Base-by-base conservation (phyloP, 192 early-diverging fungal species). In the Chytriomyces sp. region DNA sequence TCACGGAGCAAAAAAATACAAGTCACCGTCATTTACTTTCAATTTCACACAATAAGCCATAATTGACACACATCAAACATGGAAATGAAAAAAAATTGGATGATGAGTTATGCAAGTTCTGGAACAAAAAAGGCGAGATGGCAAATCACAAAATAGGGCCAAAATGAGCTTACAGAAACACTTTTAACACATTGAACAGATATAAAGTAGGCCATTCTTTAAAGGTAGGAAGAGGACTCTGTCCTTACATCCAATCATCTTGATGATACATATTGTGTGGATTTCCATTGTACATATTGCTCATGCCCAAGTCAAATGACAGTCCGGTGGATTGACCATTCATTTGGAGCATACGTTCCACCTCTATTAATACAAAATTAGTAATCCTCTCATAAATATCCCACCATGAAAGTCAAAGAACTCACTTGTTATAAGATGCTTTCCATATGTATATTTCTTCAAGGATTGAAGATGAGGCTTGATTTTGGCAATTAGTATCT, bases 391-490 rank as follows among this genome's bases (percentile, higher is more conserved):
- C 53, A 4, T 4, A 14, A 31, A 36, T 33, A n/a, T n/a, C n/a
- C n/a, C n/a, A n/a, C n/a, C n/a, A n/a, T n/a, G 33, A 39, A 54
- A 75, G 25, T 39, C 36, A 34, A 65, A 53, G 22, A 80, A 25
- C 75, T 44, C 77, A 85, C 84, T 92, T 65, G 80, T 84, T 76
- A 97, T 99, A 30, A 99, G 84, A 70, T 97, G 96, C 80, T 99
- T 99, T 67, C 96, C 96, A 78, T 99, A 98, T 31, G 96, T 97
- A 79, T 93, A 98, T 88, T 97, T 96, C 70, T 95, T 95, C 75
- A 99, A 86, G 5, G 91, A 89, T 44, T 87, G 88, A 60, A 99
- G 80, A 60, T 99, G 95, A 10, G 95, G 95, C 75, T 91, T 91
- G 78, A 99, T 98, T 84, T 93, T 93, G 74, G 79, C 77, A 25